Evolutionary conservation across 192 early-diverging fungal genomes (phyloP).

Genomic region (Lunasporangiospora selenospora): DNA sequence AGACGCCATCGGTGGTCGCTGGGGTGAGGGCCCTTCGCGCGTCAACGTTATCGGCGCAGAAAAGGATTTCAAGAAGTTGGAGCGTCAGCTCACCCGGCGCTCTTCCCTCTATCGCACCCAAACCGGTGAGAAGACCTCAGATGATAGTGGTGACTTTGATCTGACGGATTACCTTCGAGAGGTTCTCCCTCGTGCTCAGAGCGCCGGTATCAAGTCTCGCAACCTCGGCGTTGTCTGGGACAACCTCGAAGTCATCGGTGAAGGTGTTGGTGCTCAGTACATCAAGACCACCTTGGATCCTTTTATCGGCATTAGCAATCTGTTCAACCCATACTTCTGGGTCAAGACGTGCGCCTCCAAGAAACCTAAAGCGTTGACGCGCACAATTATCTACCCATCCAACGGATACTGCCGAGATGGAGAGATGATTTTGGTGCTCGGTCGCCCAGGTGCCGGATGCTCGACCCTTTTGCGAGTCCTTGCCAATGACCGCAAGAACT

Average conservation of each 20-base stretch:
- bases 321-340: slow-evolving; percentile 46
- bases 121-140: slow-evolving; percentile 22
- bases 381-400: slow-evolving; percentile 62
- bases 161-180: slow-evolving; percentile 50
- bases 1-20: slow-evolving; percentile 30
- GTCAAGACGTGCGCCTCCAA: slow-evolving; percentile 30
- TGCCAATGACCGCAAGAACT: slow-evolving; percentile 62
- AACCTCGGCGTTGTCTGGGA: slow-evolving; percentile 54
- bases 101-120: slow-evolving; percentile 17
- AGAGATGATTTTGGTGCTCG: slow-evolving; percentile 74
- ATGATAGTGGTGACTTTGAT: slow-evolving; percentile 48
- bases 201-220: slow-evolving; percentile 54
- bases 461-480: slow-evolving; percentile 70
- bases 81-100: slow-evolving; percentile 28
- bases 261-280: slow-evolving; percentile 37
- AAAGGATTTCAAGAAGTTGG: slow-evolving; percentile 19
- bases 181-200: slow-evolving; percentile 28
- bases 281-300: slow-evolving; percentile 31
- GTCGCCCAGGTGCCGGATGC: slow-evolving; percentile 75
- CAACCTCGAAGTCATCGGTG: slow-evolving; percentile 48
- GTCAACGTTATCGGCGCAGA: slow-evolving; percentile 32
- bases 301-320: slow-evolving; percentile 41
- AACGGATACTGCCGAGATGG: slow-evolving; percentile 76
- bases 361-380: slow-evolving; percentile 19
- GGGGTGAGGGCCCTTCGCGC: slow-evolving; percentile 42